A percentile compares a stretch with the other conserved stretches of the same genome.
Evolutionary conservation across 2,329 filamentous ascomycete genomes (phyloP).

Genomic region (Diaporthe ampelina): DNA sequence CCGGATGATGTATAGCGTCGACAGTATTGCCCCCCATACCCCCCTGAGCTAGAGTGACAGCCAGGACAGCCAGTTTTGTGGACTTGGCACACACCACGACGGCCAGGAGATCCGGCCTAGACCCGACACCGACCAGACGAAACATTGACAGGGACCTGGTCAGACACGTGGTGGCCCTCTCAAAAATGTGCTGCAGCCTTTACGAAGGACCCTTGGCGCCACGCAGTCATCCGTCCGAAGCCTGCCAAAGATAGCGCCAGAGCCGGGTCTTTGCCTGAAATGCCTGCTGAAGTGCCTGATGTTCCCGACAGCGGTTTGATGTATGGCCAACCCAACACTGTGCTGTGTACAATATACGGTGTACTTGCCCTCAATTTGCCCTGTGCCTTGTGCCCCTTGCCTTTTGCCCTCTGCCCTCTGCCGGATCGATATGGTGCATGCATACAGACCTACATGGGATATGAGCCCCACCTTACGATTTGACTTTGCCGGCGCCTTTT

Average conservation of each 20-base stretch:
- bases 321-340: background rate
- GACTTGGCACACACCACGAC: slow-evolving; percentile 23
- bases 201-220: slow-evolving; percentile 28
- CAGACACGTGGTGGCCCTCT: slow-evolving; percentile 33
- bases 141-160: slow-evolving; percentile 34
- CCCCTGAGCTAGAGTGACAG: slow-evolving; percentile 11
- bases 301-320: background rate
- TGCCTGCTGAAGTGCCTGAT: background rate
- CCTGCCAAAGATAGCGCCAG: slow-evolving; percentile 33
- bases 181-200: slow-evolving; percentile 23
- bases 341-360: slow-evolving; percentile 4
- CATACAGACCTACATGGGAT: background rate
- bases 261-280: slow-evolving; percentile 14
- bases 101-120: slow-evolving; percentile 25
- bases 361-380: background rate
- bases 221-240: slow-evolving; percentile 28
- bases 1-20: slow-evolving; percentile 21
- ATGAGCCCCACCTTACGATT: background rate
- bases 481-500: slow-evolving; percentile 12
- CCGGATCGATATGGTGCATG: background rate
- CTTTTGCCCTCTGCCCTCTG: background rate
- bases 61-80: slow-evolving; percentile 20
- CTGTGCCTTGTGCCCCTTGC: background rate
- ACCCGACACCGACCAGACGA: slow-evolving; percentile 23
- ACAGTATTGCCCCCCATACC: background rate